These are phyloP conservation scores for Verbascum thapsus DNA, from an alignment of 257 asterid species.

Conservation along the genomic window DNA sequence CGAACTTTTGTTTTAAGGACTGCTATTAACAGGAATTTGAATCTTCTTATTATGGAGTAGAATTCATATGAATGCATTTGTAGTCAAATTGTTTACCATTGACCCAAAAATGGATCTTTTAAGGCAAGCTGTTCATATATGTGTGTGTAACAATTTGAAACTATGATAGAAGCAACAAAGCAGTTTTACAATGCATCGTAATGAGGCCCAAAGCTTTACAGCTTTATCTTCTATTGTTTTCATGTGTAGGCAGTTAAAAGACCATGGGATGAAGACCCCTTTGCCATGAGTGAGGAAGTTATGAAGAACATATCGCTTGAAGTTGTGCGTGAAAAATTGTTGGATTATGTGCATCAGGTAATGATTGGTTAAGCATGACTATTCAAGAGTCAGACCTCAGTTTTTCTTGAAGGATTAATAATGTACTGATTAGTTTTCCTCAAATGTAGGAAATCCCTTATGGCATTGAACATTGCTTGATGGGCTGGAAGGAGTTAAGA, in stretches of 20 bases:
- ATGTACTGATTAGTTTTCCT: conserved; percentile 23
- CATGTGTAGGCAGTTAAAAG: conserved; percentile 69
- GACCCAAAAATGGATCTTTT: background rate
- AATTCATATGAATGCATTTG: conserved; percentile 6
- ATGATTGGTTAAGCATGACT: conserved; percentile 3
- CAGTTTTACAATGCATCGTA: background rate
- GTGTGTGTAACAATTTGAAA: background rate
- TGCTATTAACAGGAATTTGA: conserved; percentile 11
- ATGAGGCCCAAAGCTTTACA: conserved; percentile 14
- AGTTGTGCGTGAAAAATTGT: conserved; percentile 79
- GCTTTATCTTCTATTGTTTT: conserved; percentile 19
- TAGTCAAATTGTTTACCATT: background rate
- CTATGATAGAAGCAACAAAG: too few relatives aligned
- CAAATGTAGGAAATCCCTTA: conserved; percentile 83
- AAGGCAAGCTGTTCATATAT: background rate
- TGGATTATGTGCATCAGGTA: conserved; percentile 95
- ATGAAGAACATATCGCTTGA: conserved; percentile 94
- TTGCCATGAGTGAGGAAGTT: conserved; percentile 78
- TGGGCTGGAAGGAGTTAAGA: conserved; percentile 87
- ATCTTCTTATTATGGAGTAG: conserved; percentile 9
- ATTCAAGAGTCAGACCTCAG: too few relatives aligned
- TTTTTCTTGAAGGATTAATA: background rate
- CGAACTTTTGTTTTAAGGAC: background rate
- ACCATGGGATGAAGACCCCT: conserved; percentile 98
- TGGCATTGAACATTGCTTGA: conserved; percentile 81